Percentiles rank a stretch among this genome's conserved stretches.
Evolutionary conservation across 129 eudicot species (phyloP).

Genomic region (Chrysanthemum lavandulifolium): DNA sequence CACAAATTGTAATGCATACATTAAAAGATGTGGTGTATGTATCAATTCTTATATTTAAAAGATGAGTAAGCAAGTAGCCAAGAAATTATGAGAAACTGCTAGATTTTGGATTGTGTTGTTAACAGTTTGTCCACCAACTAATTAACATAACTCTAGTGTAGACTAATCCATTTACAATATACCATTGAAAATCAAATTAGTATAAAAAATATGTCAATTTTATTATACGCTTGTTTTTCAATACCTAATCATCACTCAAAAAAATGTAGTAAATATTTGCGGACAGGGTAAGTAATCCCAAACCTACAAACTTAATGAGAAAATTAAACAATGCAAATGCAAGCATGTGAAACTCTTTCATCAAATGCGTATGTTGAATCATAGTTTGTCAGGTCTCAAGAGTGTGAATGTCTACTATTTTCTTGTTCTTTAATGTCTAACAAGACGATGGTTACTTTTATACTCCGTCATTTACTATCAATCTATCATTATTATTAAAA

Average conservation of each 20-base stretch:
- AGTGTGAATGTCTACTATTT: neutral
- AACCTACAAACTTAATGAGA: neutral
- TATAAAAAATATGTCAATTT: too few relatives aligned
- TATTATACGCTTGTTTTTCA: too few relatives aligned
- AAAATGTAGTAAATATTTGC: too few relatives aligned
- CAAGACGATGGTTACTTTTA: neutral
- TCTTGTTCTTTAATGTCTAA: neutral
- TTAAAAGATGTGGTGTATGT: too few relatives aligned
- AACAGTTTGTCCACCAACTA: constrained; percentile 16
- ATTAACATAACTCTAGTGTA: neutral
- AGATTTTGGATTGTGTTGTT: neutral
- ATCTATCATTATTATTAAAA: neutral
- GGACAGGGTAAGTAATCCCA: neutral
- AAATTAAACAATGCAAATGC: neutral
- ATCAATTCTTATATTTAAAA: too few relatives aligned
- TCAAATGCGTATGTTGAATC: neutral
- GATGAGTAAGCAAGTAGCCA: neutral
- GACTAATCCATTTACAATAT: neutral
- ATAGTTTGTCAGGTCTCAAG: neutral
- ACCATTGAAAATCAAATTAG: neutral
- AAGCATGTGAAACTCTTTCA: neutral
- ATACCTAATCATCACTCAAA: too few relatives aligned
- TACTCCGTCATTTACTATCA: neutral
- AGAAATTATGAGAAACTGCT: neutral
- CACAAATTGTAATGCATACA: too few relatives aligned